Conservation (phyloP, 768 basidiomycete species). For the Leccinum subtestaceum region DNA sequence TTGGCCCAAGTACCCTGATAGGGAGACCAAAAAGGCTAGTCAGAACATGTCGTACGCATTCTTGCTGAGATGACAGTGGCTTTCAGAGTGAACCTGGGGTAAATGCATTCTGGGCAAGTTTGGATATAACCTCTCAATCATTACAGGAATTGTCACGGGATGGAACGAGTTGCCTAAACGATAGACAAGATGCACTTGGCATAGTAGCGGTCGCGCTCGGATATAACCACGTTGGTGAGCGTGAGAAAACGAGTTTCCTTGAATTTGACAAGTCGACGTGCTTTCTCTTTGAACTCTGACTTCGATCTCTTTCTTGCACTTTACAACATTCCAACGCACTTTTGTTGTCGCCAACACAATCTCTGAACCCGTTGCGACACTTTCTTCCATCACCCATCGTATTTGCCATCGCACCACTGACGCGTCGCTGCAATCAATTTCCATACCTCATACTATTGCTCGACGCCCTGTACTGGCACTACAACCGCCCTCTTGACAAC, state of each 20-base stretch:
- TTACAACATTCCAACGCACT: slow-evolving; percentile 10
- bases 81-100: too few relatives aligned
- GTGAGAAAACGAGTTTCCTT: slow-evolving; percentile 21
- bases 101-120: too few relatives aligned
- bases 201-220: too few relatives aligned
- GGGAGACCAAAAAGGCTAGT: too few relatives aligned
- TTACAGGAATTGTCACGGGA: too few relatives aligned
- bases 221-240: not conserved
- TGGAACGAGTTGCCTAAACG: too few relatives aligned
- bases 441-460: slow-evolving; percentile 10
- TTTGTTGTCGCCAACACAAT: slow-evolving; percentile 14
- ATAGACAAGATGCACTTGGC: too few relatives aligned
- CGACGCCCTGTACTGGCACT: slow-evolving; percentile 15
- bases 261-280: slow-evolving; percentile 26
- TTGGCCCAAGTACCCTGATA: too few relatives aligned
- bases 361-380: slow-evolving; percentile 11
- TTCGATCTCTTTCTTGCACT: slow-evolving; percentile 23
- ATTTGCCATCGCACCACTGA: slow-evolving; percentile 17
- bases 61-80: too few relatives aligned
- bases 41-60: too few relatives aligned
- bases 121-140: too few relatives aligned
- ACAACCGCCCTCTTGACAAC: slow-evolving; percentile 8
- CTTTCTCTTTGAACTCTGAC: slow-evolving; percentile 31
- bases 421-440: slow-evolving; percentile 24
- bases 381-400: slow-evolving; percentile 13